These are phyloP conservation scores for Pythium rhizo-oryzae DNA, from an alignment of 352 stramenopile genomes.

Conservation along the genomic window DNA sequence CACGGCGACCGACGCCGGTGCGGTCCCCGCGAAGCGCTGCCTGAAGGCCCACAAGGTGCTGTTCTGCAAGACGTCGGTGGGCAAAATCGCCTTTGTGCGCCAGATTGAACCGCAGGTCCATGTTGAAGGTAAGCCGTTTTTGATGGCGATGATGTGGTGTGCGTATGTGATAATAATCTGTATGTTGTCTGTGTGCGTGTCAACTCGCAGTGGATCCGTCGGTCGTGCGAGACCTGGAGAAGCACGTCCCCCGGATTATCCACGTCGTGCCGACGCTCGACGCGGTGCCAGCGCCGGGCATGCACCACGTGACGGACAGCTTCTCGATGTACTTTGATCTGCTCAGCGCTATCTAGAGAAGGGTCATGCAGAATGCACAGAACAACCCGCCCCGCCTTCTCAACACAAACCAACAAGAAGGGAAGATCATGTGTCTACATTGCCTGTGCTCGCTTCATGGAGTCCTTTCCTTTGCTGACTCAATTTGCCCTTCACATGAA, in stretches of 20 bases:
- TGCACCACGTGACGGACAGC: slow-evolving; percentile 68
- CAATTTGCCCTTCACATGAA: slow-evolving; percentile 26
- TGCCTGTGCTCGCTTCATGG: slow-evolving; percentile 10
- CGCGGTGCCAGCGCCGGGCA: slow-evolving; percentile 24
- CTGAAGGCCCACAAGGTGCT: slow-evolving; percentile 76
- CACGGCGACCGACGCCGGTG: slow-evolving; percentile 32
- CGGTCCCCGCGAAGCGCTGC: slow-evolving; percentile 27
- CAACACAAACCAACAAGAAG: not conserved
- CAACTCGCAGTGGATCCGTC: slow-evolving; percentile 46
- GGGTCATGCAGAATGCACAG: not conserved
- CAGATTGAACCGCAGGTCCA: slow-evolving; percentile 86
- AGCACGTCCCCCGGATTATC: slow-evolving; percentile 76
- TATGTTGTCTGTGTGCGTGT: slow-evolving; percentile 5
- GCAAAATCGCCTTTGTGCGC: slow-evolving; percentile 86
- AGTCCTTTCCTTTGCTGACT: slow-evolving; percentile 3
- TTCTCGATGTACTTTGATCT: slow-evolving; percentile 74
- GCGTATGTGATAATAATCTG: not conserved
- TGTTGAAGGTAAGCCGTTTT: slow-evolving; percentile 60
- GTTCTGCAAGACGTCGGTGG: slow-evolving; percentile 76
- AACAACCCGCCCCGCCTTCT: not conserved
- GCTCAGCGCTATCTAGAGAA: slow-evolving; percentile 35
- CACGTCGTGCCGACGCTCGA: slow-evolving; percentile 46
- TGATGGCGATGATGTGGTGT: not conserved
- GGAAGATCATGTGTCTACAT: not conserved
- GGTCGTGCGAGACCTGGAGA: slow-evolving; percentile 68